Percentiles rank a stretch among this genome's conserved stretches.
Evolutionary conservation across 1,284 basidiomycete species (phyloP).

Genomic region (Testicularia cyperi): DNA sequence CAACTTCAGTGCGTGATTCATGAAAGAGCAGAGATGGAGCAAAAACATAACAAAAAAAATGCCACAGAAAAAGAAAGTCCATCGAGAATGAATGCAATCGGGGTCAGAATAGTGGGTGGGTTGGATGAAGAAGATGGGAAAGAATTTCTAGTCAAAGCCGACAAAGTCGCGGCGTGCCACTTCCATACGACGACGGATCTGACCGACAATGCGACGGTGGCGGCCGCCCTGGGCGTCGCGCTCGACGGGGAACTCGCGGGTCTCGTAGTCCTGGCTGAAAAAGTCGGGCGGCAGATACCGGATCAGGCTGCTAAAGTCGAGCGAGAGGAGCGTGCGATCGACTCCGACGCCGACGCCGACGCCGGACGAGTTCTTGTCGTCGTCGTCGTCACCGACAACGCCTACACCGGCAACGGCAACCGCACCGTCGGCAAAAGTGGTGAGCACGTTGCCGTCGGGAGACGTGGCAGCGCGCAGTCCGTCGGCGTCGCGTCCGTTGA

Average conservation of each 20-base stretch:
- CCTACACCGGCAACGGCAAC: slow-evolving; percentile 16
- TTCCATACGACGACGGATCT: slow-evolving; percentile 52
- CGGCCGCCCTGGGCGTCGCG: slow-evolving; percentile 42
- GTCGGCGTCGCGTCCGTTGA: slow-evolving; percentile 50
- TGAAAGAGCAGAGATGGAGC: too few species aligned
- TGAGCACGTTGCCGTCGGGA: slow-evolving; percentile 26
- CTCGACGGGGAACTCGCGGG: slow-evolving; percentile 54
- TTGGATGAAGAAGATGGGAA: too few species aligned
- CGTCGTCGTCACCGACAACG: slow-evolving; percentile 9
- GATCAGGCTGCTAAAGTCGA: slow-evolving; percentile 47
- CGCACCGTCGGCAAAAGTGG: slow-evolving; percentile 24
- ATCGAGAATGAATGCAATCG: slow-evolving; percentile 1
- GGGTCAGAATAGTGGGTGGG: background rate
- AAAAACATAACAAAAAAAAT: too few species aligned
- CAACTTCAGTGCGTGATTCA: too few species aligned
- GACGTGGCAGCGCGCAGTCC: slow-evolving; percentile 27
- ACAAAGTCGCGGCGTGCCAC: slow-evolving; percentile 54
- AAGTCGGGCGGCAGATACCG: slow-evolving; percentile 47
- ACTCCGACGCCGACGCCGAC: too few species aligned
- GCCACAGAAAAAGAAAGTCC: too few species aligned
- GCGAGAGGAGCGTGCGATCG: slow-evolving; percentile 34
- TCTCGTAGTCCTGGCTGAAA: slow-evolving; percentile 49
- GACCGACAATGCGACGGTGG: slow-evolving; percentile 45
- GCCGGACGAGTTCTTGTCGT: too few species aligned
- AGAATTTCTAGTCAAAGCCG: slow-evolving; percentile 45